Evolutionary conservation across 78 protist species (phyloP), one percentile per base, ranked within the genome.

Genomic region (Salpingoeca rosetta): DNA sequence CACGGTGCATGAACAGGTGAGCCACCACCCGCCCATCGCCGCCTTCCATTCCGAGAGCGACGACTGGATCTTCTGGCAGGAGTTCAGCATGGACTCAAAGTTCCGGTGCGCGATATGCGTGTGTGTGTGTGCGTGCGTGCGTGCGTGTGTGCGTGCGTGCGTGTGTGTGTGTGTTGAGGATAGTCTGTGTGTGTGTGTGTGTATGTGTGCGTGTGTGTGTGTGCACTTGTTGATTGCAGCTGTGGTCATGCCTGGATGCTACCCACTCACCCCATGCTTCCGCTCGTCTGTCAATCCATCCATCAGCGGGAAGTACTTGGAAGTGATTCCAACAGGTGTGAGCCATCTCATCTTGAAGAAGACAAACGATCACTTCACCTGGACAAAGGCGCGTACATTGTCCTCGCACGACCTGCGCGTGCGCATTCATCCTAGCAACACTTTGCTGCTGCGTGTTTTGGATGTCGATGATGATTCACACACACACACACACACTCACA

Each of bases 21-120:
- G 78, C 36, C 90, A 87, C 44, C 90, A 87, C 45, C 90, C 90
- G 56, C 90, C 90, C 80, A 83, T 87, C 84, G 2, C 74, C 57
- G 90, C 90, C 36, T 3, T 82, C 43, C 81, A 82, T 80, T 35
- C 90, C 22, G 84, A 82, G 44, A 40, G 79, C 79, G 2, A 72
- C 44, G 72, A 79, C 7, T 86, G 88, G 88, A 77, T 45, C 65
- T 25, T 86, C 43, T 31, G n/a, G 42, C 83, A 86, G 57, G 77
- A 80, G 40, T 86, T 86, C 41, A 3, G 44, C 83, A 86, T 86
- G 88, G 24, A 7, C 43, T 45, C 76, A 38, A 86, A 86, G 80
- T 86, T 86, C 80, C 78, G 88, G 37, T 44, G 57, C 27, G 75
- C 44, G n/a, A n/a, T n/a, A n/a, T n/a, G n/a, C n/a, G n/a, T n/a